Base-by-base conservation (phyloP, 2,329 filamentous ascomycete species). In the Talaromyces amestolkiae region DNA sequence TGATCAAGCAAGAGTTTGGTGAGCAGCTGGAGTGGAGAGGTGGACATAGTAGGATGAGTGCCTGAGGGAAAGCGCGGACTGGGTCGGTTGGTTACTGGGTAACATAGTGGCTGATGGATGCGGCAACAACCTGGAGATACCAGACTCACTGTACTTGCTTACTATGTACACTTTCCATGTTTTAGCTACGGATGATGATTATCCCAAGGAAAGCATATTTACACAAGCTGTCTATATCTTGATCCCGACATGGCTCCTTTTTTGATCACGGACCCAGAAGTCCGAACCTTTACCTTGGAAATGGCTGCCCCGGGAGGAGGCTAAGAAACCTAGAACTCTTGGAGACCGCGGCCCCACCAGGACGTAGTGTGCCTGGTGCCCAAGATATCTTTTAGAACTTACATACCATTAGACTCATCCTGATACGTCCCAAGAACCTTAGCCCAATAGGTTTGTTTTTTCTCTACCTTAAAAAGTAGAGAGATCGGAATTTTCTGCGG, bases 361-460 rank as follows among this genome's bases (percentile, higher is more conserved):
- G 47, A 47, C 47, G 9, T 13, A 47, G 51, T 35, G 51, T 56
- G 51, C 51, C 51, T 39, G 31, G n/a, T 39, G 31, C 41, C 43
- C 13, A 35, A 61, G 9, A n/a, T 35, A 51, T 17, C 47, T 51
- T 11, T 8, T 51, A 27, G 47, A 31, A 27, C 24, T 39, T 8
- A 35, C 54, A 11, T 24, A 35, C 41, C 6, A 9, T 22, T 47
- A 10, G 35, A 13, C 13, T 27, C 39, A 33, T 45, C 11, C 11
- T 59, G 39, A 60, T 45, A 60, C 58, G n/a, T 60, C 58, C 17
- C 24, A 59, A 59, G 35, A 15, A n/a, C 24, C 4, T 37, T 24
- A 45, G 37, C 41, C 49, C 49, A 53, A 53, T 24, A 31, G 49
- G 49, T 33, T 33, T 53, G 47, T 33, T 31, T 10, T 31, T n/a